These are phyloP conservation scores for Rubia yunnanensis DNA, from an alignment of 257 asterid species.

Conservation along the genomic window DNA sequence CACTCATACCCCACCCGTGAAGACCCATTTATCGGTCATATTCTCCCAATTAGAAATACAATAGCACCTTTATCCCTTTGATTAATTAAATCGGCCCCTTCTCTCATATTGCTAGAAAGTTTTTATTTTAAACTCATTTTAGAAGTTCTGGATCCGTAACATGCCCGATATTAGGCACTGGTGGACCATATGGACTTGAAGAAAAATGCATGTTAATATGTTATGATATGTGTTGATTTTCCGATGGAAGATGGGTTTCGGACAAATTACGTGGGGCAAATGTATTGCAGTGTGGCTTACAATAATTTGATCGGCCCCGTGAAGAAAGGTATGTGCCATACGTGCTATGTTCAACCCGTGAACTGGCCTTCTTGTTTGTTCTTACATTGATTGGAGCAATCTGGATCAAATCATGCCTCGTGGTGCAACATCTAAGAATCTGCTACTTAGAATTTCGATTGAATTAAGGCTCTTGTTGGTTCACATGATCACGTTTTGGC, in stretches of 20 bases:
- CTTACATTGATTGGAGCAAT: not conserved
- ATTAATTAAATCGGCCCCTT: no score
- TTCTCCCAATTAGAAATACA: no score
- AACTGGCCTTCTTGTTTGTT: slow-evolving; percentile 20
- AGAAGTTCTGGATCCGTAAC: no score
- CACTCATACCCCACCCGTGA: no score
- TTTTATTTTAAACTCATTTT: no score
- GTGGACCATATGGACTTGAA: no score
- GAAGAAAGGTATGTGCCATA: not conserved
- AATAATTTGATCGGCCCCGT: slow-evolving; percentile 21
- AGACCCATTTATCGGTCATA: no score
- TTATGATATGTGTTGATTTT: no score
- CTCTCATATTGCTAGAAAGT: no score
- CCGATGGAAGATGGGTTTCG: not conserved
- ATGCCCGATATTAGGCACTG: no score
- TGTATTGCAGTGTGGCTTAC: slow-evolving; percentile 5
- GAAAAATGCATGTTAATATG: no score
- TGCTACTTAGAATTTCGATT: not conserved
- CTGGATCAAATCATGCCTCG: slow-evolving; percentile 4
- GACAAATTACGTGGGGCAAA: not conserved
- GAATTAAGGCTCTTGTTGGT: not conserved
- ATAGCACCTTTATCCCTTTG: no score
- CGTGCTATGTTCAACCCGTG: slow-evolving; percentile 31
- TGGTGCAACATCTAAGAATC: slow-evolving; percentile 1
- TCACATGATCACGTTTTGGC: not conserved